phyloP scores from a whole-genome alignment of 1,284 basidiomycete genomes.

The Schizopora paradoxa region DNA sequence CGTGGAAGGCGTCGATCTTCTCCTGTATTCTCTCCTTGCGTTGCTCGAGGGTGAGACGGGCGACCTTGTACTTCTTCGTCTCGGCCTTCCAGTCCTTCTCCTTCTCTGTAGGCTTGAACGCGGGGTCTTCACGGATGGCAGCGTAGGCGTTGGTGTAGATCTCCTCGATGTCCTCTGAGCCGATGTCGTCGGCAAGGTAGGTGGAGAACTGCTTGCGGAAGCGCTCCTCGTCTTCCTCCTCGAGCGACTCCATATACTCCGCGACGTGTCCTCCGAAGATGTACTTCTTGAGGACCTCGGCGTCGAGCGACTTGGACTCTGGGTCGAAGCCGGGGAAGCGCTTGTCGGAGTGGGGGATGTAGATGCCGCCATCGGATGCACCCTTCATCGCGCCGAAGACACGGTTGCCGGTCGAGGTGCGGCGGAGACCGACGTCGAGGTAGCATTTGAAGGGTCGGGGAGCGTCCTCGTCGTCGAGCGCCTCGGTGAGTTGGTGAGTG shows the following conservation, averaged over 20 bases:
- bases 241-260: conserved; percentile 99
- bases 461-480: conserved; percentile 86
- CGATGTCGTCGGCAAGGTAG: conserved; percentile 94
- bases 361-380: conserved; percentile 97
- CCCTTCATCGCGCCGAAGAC: conserved; percentile 99
- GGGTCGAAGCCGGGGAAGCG: conserved; percentile 98
- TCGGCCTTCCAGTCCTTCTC: conserved; percentile 91
- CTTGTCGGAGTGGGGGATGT: conserved; percentile 96
- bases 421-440: conserved; percentile 97
- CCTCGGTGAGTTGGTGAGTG: conserved; percentile 76
- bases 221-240: conserved; percentile 99
- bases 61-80: conserved; percentile 66
- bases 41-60: conserved; percentile 75
- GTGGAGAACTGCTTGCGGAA: conserved; percentile 99
- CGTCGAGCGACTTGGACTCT: conserved; percentile 91
- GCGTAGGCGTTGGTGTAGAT: conserved; percentile 88
- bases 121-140: conserved; percentile 93
- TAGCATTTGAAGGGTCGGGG: conserved; percentile 98
- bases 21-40: conserved; percentile 72
- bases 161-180: conserved; percentile 97
- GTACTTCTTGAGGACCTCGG: conserved; percentile 95
- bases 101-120: conserved; percentile 91
- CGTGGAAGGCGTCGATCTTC: conserved; percentile 85
- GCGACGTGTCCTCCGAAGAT: conserved; percentile 98
- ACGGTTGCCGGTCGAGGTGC: conserved; percentile 97